A percentile compares a stretch with the other conserved stretches of the same genome.
These are phyloP conservation scores for Phycomyces nitens DNA, from an alignment of 192 early-diverging fungal genomes.

Conservation along the genomic window DNA sequence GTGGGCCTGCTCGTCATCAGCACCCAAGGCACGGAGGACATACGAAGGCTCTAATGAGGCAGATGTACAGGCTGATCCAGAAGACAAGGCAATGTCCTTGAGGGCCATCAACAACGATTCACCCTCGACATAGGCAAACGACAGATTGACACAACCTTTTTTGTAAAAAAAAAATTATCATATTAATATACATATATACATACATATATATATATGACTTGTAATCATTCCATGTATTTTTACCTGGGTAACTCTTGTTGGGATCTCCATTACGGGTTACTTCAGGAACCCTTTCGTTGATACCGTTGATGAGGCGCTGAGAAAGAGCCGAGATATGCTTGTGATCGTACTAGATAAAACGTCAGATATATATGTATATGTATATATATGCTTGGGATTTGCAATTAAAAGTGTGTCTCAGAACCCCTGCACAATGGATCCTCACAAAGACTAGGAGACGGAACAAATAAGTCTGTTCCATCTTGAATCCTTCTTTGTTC, in stretches of 20 bases:
- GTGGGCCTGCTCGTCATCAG: constrained; percentile 96
- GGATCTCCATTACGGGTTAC: constrained; percentile 91
- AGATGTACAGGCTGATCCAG: constrained; percentile 93
- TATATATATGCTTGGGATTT: neutral
- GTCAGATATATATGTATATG: neutral
- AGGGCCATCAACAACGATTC: constrained; percentile 97
- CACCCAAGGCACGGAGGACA: constrained; percentile 93
- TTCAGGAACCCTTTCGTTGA: constrained; percentile 70
- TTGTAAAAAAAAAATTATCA: no score
- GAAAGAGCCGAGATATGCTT: neutral
- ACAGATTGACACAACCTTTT: constrained; percentile 93
- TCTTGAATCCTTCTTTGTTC: constrained; percentile 1
- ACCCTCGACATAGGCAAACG: constrained; percentile 95
- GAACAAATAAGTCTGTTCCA: neutral
- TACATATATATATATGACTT: no score
- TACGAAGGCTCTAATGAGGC: constrained; percentile 95
- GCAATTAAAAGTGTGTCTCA: constrained; percentile 2
- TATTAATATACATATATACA: no score
- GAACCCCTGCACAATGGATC: constrained; percentile 19
- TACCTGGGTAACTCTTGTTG: constrained; percentile 68
- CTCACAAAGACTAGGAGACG: constrained; percentile 1
- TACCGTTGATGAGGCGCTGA: constrained; percentile 45
- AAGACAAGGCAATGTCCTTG: constrained; percentile 94
- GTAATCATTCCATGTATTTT: no score
- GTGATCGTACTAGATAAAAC: neutral